phyloP scores from a whole-genome alignment of 164 flowering plant species.

The Warburgia ugandensis region DNA sequence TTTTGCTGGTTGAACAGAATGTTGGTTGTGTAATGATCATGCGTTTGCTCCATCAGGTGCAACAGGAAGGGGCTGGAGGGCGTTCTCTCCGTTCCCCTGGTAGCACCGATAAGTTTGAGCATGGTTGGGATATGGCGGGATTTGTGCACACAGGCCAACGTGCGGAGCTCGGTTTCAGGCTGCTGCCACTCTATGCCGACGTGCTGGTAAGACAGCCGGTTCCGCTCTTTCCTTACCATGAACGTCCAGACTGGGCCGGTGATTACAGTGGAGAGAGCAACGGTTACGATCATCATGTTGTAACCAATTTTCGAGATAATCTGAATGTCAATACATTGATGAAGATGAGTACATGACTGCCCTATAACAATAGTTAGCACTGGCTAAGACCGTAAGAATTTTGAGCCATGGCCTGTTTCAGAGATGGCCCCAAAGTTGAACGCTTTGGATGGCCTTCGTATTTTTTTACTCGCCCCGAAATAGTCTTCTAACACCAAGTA shows the following conservation, averaged over 20 bases:
- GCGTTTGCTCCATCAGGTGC: constrained; percentile 5
- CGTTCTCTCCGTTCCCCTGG: constrained; percentile 1
- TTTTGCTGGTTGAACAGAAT: constrained; percentile 44
- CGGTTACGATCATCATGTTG: neutral
- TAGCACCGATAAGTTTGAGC: neutral
- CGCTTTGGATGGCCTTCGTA: too few relatives aligned
- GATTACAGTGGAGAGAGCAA: neutral
- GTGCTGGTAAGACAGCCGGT: neutral
- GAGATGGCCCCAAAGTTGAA: too few relatives aligned
- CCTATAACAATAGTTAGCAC: too few relatives aligned
- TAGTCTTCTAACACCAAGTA: too few relatives aligned
- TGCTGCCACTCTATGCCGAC: neutral
- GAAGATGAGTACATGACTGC: too few relatives aligned
- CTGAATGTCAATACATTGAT: too few relatives aligned
- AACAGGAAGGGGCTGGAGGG: neutral
- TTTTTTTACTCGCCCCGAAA: too few relatives aligned
- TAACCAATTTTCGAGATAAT: neutral
- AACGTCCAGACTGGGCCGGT: neutral
- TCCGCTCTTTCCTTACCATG: neutral
- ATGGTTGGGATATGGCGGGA: neutral
- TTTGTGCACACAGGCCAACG: neutral
- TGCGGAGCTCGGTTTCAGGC: constrained; percentile 13
- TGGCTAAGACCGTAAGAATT: too few relatives aligned
- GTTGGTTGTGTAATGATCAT: constrained; percentile 10
- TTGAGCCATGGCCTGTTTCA: too few relatives aligned